phyloP scores from a whole-genome alignment of 108 stramenopile species.

The Asterionellopsis glacialis region DNA sequence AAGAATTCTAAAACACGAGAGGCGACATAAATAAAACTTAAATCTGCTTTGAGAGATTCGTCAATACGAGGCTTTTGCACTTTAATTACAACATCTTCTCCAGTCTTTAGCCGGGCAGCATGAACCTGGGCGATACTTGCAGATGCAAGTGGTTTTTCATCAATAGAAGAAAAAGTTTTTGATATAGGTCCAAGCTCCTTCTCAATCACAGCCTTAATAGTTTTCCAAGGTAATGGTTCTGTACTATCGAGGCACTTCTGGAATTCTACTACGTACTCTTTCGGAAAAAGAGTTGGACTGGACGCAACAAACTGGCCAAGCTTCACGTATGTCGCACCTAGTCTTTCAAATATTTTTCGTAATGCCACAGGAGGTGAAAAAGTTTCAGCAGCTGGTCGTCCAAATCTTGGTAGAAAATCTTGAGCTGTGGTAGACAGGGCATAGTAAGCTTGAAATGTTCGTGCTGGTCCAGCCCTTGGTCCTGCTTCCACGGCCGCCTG shows the following conservation, averaged over 20 bases:
- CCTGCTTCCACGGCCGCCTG: conserved; percentile 74
- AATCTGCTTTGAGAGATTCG: conserved; percentile 84
- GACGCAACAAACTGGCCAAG: conserved; percentile 95
- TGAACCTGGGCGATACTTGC: conserved; percentile 95
- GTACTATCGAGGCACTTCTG: conserved; percentile 93
- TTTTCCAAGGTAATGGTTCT: conserved; percentile 75
- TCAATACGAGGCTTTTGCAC: conserved; percentile 94
- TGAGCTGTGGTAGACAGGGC: conserved; percentile 63
- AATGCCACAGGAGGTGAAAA: conserved; percentile 67
- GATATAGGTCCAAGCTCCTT: conserved; percentile 74
- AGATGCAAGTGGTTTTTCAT: conserved; percentile 78
- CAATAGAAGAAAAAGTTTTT: conserved; percentile 63
- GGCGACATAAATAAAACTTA: conserved; percentile 89
- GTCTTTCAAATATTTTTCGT: conserved; percentile 81
- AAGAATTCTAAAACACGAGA: conserved; percentile 84
- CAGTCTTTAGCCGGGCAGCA: conserved; percentile 75
- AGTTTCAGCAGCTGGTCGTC: conserved; percentile 20
- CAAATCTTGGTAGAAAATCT: conserved; percentile 58
- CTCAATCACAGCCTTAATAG: conserved; percentile 81
- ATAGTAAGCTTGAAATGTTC: conserved; percentile 75
- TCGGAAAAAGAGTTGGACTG: conserved; percentile 91
- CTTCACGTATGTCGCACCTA: conserved; percentile 96
- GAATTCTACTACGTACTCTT: conserved; percentile 91
- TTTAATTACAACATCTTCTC: conserved; percentile 93
- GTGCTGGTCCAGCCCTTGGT: conserved; percentile 66